phyloP scores from a whole-genome alignment of 495 filamentous ascomycete species.

The Penicillium lividum region DNA sequence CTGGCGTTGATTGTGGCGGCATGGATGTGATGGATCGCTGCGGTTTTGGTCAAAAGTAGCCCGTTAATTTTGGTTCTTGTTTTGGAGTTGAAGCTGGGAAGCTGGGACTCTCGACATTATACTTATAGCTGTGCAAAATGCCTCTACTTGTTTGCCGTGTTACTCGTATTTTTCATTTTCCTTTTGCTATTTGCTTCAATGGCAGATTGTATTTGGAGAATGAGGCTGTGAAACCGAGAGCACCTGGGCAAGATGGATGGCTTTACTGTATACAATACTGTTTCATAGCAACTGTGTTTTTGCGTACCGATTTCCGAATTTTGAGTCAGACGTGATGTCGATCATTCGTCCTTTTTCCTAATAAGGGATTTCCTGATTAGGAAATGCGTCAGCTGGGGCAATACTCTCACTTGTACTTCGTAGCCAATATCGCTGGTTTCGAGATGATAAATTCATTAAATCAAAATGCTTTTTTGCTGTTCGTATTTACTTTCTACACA shows the following conservation, averaged over 20 bases:
- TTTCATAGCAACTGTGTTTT: background rate
- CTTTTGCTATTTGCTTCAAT: background rate
- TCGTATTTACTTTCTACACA: background rate
- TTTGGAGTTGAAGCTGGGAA: conserved; percentile 1
- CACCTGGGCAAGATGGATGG: background rate
- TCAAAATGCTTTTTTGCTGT: too few species aligned
- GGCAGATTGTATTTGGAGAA: background rate
- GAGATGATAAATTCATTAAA: too few species aligned
- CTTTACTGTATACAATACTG: background rate
- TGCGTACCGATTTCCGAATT: background rate
- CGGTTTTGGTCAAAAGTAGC: background rate
- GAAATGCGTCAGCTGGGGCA: background rate
- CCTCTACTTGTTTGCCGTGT: conserved; percentile 4
- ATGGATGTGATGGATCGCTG: conserved; percentile 20
- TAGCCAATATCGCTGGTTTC: background rate
- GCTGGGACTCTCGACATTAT: conserved; percentile 4
- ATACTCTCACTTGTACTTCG: too few species aligned
- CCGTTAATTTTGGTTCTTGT: conserved; percentile 10
- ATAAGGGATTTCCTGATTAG: background rate
- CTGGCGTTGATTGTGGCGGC: conserved; percentile 28
- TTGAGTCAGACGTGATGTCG: background rate
- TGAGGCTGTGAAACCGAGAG: background rate
- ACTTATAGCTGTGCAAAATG: conserved; percentile 14
- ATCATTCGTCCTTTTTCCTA: background rate
- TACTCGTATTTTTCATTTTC: too few species aligned